Percentiles rank a stretch among this genome's conserved stretches.
Conservation (phyloP, 1,284 basidiomycete species). For the Trichosporon coremiiforme region DNA sequence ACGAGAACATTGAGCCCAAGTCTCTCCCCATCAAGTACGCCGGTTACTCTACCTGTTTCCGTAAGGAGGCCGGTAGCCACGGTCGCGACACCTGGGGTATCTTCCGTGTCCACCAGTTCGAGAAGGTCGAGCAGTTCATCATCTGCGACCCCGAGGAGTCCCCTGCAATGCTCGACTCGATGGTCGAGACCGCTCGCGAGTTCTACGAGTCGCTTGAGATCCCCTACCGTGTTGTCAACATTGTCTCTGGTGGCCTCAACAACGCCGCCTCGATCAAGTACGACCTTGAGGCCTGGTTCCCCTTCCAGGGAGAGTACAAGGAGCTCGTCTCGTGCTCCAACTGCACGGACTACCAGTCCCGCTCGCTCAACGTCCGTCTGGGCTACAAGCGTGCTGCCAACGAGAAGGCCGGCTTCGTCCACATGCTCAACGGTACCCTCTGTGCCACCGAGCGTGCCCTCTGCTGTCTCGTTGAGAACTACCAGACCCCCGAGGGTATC, state of each 20-base stretch:
- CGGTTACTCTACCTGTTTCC: constrained; percentile 89
- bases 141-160: constrained; percentile 92
- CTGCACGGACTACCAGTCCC: constrained; percentile 91
- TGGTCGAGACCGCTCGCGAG: constrained; percentile 85
- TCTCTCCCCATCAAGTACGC: constrained; percentile 76
- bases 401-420: constrained; percentile 84
- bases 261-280: constrained; percentile 96
- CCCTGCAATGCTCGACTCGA: constrained; percentile 89
- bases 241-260: constrained; percentile 95
- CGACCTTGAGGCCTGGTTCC: constrained; percentile 99
- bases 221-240: constrained; percentile 90
- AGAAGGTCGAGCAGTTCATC: constrained; percentile 97
- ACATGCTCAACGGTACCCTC: constrained; percentile 97
- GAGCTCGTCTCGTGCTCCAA: constrained; percentile 90
- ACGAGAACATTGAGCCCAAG: constrained; percentile 97
- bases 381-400: constrained; percentile 86
- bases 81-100: constrained; percentile 99
- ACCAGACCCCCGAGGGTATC: constrained; percentile 93
- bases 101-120: constrained; percentile 99
- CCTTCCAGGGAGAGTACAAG: constrained; percentile 95
- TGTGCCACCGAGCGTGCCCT: constrained; percentile 95
- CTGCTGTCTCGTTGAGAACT: constrained; percentile 98
- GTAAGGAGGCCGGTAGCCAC: constrained; percentile 95
- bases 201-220: constrained; percentile 95
- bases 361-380: constrained; percentile 84